Percentiles rank a stretch among this genome's conserved stretches.
phyloP scores from a whole-genome alignment of 176 grass and related monocot genomes.

The Chloris gayana region DNA sequence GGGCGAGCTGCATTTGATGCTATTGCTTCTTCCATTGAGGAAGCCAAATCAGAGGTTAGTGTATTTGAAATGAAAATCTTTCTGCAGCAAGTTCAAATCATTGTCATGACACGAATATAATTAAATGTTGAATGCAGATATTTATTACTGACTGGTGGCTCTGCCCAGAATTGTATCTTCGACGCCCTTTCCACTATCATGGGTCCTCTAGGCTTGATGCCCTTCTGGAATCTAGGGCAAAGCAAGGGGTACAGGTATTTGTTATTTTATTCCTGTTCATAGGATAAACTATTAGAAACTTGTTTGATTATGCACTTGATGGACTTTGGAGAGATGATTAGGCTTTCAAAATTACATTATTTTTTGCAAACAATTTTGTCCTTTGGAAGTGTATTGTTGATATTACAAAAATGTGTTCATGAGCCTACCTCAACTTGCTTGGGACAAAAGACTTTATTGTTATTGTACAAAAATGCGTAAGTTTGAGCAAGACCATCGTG shows the following conservation, averaged over 20 bases:
- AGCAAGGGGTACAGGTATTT: slow-evolving; percentile 84
- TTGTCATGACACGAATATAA: slow-evolving; percentile 27
- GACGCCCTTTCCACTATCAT: slow-evolving; percentile 65
- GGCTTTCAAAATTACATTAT: slow-evolving; percentile 3
- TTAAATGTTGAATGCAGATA: slow-evolving; percentile 63
- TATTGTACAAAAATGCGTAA: not conserved
- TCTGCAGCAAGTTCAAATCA: slow-evolving; percentile 5
- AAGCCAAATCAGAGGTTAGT: slow-evolving; percentile 81
- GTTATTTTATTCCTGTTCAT: not conserved
- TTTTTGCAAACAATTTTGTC: not conserved
- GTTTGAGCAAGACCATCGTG: not conserved
- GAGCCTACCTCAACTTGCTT: too few species aligned
- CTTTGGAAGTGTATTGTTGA: not conserved
- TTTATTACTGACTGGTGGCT: slow-evolving; percentile 95
- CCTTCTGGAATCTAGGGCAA: slow-evolving; percentile 73
- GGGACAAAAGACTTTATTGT: too few species aligned
- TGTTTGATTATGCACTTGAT: not conserved
- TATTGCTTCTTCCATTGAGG: slow-evolving; percentile 81
- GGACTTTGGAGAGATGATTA: not conserved
- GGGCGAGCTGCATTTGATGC: slow-evolving; percentile 76
- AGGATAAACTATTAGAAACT: slow-evolving; percentile 10
- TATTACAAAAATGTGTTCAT: too few species aligned
- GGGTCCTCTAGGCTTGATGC: slow-evolving; percentile 73
- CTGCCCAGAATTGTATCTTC: slow-evolving; percentile 84
- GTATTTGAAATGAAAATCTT: slow-evolving; percentile 26